Percentiles rank a stretch among this genome's conserved stretches.
Conservation (phyloP, 75 land plant genomes). For the Pseudotsuga menziesii region DNA sequence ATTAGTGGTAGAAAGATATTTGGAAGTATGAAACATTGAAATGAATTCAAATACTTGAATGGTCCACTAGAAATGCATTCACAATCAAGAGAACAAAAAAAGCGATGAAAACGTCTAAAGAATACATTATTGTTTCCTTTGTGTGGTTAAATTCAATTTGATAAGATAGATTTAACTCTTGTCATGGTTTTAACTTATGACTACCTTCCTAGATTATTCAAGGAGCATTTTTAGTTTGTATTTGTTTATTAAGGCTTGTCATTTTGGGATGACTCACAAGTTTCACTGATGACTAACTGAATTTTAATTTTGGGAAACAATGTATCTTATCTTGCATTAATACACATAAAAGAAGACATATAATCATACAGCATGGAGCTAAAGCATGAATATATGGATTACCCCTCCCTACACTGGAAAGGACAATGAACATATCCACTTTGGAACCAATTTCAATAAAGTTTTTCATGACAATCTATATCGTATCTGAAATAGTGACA, state of each 20-base stretch:
- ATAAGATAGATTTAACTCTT: conserved; percentile 1
- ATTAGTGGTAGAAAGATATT: too few relatives aligned
- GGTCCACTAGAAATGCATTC: background rate
- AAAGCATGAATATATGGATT: too few relatives aligned
- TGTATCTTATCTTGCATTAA: too few relatives aligned
- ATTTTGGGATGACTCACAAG: background rate
- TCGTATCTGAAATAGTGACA: too few relatives aligned
- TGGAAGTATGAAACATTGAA: background rate
- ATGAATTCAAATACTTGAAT: background rate
- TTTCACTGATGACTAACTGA: too few relatives aligned
- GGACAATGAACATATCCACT: too few relatives aligned
- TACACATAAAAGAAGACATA: too few relatives aligned
- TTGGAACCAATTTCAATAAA: background rate
- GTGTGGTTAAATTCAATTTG: background rate
- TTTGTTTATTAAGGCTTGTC: background rate
- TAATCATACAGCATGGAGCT: too few relatives aligned
- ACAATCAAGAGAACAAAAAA: background rate
- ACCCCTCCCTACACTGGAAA: too few relatives aligned
- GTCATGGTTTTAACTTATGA: background rate
- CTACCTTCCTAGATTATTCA: too few relatives aligned
- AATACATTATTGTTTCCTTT: background rate
- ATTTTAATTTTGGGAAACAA: too few relatives aligned
- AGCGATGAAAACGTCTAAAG: background rate
- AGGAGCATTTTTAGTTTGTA: background rate
- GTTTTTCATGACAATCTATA: too few relatives aligned